Evolutionary conservation across 2,329 filamentous ascomycete genomes (phyloP), one percentile per base, ranked within the genome.

Genomic region (Fusarium proliferatum): DNA sequence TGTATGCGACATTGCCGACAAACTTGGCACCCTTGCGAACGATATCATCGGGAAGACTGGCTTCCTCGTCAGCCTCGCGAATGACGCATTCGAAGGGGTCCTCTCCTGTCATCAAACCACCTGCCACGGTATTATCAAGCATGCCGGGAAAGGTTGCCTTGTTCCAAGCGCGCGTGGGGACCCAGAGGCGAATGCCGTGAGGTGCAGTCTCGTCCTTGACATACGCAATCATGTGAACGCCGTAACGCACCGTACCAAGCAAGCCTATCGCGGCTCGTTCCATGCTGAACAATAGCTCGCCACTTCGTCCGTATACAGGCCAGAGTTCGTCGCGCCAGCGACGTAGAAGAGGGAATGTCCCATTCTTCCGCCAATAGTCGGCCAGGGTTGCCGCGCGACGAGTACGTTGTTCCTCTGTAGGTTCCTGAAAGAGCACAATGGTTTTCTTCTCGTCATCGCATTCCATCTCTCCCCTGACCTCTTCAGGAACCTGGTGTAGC

Each of bases 111-210:
- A 92, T 91, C 75, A 98, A 91, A 0, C 84, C 89, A n/a, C 89
- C 89, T 0, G 95, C 96, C 11, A 97, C 96, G 3, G 95, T 95
- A 81, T 98, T 99, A 82, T 99, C 96, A 74, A 99, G 86, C 88
- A 98, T 95, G n/a, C 93, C 89, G 0, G 93, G 92, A 79, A 96
- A 99, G 1, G 95, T 98, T 74, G 93, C 90, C 85, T 98, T 99
- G 66, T 86, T 89, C 57, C 86, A 86, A 17, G 95, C 89, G 15
- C 96, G 88, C 51, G 91, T 88, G 7, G 96, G 93, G 4, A 97
- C 89, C 96, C 96, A 98, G 45, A 99, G 86, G 78, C 90, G 92
- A 49, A 97, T 83, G 23, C 91, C 92, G 59, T 87, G 82, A 43
- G 81, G 82, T 9, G 80, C 79, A 21, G 74, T 64, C 8, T 77